phyloP scores from a whole-genome alignment of 2,329 filamentous ascomycete genomes.

The Colletotrichum melonis region DNA sequence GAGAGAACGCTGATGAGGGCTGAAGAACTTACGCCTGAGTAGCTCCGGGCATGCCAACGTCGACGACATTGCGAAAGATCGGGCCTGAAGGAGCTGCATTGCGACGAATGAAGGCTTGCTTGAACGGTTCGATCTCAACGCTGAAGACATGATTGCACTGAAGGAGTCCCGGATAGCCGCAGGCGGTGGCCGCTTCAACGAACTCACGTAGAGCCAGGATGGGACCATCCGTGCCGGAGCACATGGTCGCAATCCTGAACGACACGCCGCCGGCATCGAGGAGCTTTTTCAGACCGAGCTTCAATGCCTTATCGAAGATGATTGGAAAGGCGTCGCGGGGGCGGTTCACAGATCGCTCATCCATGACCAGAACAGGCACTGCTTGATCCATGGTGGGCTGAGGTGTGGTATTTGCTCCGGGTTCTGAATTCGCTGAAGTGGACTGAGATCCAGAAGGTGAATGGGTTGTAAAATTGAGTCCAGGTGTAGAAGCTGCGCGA shows the following conservation, averaged over 20 bases:
- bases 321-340: slow-evolving; percentile 31
- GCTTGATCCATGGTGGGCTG: background rate
- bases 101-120: slow-evolving; percentile 72
- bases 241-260: slow-evolving; percentile 74
- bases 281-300: slow-evolving; percentile 38
- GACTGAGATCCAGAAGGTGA: background rate
- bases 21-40: slow-evolving; percentile 55
- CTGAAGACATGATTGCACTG: slow-evolving; percentile 68
- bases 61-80: slow-evolving; percentile 69
- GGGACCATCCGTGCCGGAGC: slow-evolving; percentile 82
- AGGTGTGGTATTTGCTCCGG: background rate
- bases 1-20: slow-evolving; percentile 4
- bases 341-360: slow-evolving; percentile 13
- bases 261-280: slow-evolving; percentile 41
- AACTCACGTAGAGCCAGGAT: slow-evolving; percentile 73
- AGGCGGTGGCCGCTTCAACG: slow-evolving; percentile 50
- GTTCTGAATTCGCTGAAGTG: background rate
- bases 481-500: no score
- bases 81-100: slow-evolving; percentile 62
- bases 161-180: slow-evolving; percentile 48
- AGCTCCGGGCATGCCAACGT: slow-evolving; percentile 56
- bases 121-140: slow-evolving; percentile 72
- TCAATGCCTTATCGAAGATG: slow-evolving; percentile 20
- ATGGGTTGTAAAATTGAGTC: no score
- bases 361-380: background rate